Evolutionary conservation across 2,329 filamentous ascomycete species (phyloP).

Genomic region (Didymellaceae sp.): DNA sequence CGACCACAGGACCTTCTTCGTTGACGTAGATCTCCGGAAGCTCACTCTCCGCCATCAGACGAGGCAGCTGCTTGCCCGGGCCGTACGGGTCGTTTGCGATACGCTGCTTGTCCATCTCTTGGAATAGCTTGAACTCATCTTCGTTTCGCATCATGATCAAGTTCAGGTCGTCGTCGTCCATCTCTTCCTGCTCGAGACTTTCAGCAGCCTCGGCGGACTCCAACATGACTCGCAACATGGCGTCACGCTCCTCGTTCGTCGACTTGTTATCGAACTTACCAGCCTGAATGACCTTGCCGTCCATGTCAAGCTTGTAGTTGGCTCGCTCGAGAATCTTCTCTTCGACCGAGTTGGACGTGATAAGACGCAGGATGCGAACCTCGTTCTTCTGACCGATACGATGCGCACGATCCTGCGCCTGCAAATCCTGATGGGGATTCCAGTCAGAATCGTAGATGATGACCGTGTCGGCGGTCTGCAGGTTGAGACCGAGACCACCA

Average conservation of each 20-base stretch:
- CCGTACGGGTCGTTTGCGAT: conserved; percentile 73
- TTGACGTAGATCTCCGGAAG: conserved; percentile 92
- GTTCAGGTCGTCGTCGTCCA: conserved; percentile 98
- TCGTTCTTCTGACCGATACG: conserved; percentile 99
- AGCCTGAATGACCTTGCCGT: conserved; percentile 98
- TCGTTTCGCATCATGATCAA: conserved; percentile 90
- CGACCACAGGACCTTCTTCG: conserved; percentile 80
- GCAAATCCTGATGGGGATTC: conserved; percentile 99
- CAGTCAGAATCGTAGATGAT: conserved; percentile 99
- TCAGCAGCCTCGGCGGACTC: conserved; percentile 76
- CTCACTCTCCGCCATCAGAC: conserved; percentile 86
- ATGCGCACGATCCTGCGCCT: conserved; percentile 99
- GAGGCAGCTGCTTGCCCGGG: conserved; percentile 70
- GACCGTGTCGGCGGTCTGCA: conserved; percentile 97
- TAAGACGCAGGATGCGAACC: conserved; percentile 92
- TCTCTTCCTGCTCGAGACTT: conserved; percentile 87
- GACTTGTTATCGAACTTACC: conserved; percentile 99
- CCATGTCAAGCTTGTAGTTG: conserved; percentile 98
- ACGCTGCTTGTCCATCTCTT: conserved; percentile 81
- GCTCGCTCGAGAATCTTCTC: conserved; percentile 98
- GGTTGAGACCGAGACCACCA: conserved; percentile 93
- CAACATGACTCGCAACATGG: conserved; percentile 90
- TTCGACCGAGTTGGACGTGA: conserved; percentile 96
- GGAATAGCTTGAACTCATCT: conserved; percentile 78
- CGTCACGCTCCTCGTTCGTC: conserved; percentile 96